These are phyloP conservation scores for Talaromyces ruber DNA, from an alignment of 495 filamentous ascomycete genomes.

Conservation along the genomic window DNA sequence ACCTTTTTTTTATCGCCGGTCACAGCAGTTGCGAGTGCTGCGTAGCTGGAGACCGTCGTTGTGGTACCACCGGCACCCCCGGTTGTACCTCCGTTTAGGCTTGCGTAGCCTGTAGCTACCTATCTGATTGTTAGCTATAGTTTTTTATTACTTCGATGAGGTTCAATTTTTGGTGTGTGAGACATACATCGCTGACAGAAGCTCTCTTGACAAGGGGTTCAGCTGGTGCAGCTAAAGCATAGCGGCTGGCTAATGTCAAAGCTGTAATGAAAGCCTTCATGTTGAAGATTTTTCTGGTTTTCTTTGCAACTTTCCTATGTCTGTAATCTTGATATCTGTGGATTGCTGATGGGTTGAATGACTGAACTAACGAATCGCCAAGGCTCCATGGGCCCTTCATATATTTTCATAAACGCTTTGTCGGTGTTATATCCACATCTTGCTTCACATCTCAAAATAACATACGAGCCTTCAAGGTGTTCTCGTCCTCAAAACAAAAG, in stretches of 20 bases:
- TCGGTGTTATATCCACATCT: not conserved
- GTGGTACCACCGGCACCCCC: not conserved
- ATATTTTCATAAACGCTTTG: not conserved
- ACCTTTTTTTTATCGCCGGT: not conserved
- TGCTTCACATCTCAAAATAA: not conserved
- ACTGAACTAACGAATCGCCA: not conserved
- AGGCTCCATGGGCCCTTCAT: not conserved
- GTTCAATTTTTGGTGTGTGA: too few species aligned
- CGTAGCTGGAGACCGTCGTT: not conserved
- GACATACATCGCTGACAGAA: not conserved
- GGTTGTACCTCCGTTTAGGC: not conserved
- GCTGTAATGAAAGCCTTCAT: not conserved
- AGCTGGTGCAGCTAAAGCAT: not conserved
- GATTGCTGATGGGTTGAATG: not conserved
- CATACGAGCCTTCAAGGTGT: not conserved
- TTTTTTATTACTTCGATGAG: too few species aligned
- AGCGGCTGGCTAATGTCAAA: not conserved
- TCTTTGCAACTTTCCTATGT: not conserved
- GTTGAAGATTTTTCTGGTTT: not conserved
- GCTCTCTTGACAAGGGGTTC: not conserved
- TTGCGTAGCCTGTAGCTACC: not conserved
- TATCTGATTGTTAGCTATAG: not conserved
- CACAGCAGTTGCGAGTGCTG: not conserved
- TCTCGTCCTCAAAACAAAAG: not conserved
- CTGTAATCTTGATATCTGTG: not conserved